Evolutionary conservation across 306 rosid species (phyloP).

Genomic region (Casuarina cunninghamiana): DNA sequence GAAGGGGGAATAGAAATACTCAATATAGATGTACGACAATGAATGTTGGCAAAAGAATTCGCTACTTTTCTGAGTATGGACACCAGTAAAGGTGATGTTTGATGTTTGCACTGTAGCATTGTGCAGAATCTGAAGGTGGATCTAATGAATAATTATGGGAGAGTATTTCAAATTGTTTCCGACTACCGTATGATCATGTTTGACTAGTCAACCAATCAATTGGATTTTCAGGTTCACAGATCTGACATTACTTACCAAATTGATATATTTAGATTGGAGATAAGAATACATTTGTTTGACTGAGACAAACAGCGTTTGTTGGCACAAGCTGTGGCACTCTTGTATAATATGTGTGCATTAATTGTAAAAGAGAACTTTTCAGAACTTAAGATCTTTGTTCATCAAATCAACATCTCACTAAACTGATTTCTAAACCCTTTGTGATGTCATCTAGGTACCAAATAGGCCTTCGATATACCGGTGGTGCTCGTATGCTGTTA

Average conservation of each 20-base stretch:
- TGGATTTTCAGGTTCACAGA: background rate
- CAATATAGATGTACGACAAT: background rate
- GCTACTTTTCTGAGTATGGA: background rate
- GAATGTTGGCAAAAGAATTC: background rate
- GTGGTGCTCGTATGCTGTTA: conserved; percentile 94
- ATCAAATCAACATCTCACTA: background rate
- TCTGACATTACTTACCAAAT: background rate
- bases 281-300: background rate
- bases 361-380: background rate
- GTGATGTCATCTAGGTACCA: conserved; percentile 73
- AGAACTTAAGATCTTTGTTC: background rate
- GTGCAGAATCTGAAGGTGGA: background rate
- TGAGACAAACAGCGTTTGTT: background rate
- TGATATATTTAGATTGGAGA: background rate
- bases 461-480: conserved; percentile 94
- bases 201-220: background rate
- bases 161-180: background rate
- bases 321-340: background rate
- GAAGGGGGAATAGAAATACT: background rate
- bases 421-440: conserved; percentile 21
- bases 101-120: background rate
- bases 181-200: background rate
- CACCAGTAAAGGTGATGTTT: background rate
- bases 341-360: background rate
- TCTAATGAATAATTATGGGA: background rate